Percentiles rank a stretch among this genome's conserved stretches.
Evolutionary conservation across 257 asterid genomes (phyloP).

Genomic region (Galeopsis tetrahit): DNA sequence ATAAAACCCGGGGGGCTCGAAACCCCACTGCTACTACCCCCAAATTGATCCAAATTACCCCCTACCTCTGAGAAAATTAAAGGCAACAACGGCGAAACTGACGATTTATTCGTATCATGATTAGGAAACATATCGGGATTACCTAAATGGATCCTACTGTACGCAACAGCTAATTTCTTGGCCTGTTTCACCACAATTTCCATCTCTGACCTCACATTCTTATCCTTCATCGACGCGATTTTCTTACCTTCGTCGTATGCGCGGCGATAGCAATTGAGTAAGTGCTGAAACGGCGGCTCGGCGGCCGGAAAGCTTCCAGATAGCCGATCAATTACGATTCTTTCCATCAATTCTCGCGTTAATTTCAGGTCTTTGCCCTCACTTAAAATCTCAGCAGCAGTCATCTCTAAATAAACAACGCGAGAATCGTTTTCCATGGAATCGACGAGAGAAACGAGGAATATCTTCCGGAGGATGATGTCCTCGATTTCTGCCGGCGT

Average conservation of each 20-base stretch:
- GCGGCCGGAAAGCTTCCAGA: conserved; percentile 65
- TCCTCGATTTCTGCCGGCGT: conserved; percentile 91
- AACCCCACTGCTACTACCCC: conserved; percentile 55
- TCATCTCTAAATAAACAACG: conserved; percentile 65
- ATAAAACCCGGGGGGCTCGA: conserved; percentile 71
- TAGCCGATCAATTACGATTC: conserved; percentile 82
- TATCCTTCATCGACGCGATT: conserved; percentile 78
- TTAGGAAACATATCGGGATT: conserved; percentile 87
- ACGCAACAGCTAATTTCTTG: conserved; percentile 67
- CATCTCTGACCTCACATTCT: conserved; percentile 61
- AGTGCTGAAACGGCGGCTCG: conserved; percentile 78
- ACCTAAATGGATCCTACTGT: conserved; percentile 79
- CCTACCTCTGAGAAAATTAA: conserved; percentile 75
- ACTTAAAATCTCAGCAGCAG: conserved; percentile 89
- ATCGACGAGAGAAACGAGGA: conserved; percentile 70
- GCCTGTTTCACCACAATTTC: conserved; percentile 74
- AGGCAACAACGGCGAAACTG: conserved; percentile 71
- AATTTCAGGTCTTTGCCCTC: conserved; percentile 77
- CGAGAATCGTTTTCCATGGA: conserved; percentile 76
- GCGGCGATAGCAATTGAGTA: conserved; percentile 74
- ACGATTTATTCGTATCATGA: conserved; percentile 44
- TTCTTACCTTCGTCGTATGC: conserved; percentile 82
- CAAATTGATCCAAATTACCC: conserved; percentile 63
- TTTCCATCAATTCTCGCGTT: conserved; percentile 79
- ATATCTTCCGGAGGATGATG: conserved; percentile 77